Evolutionary conservation across 1,284 basidiomycete genomes (phyloP).

Genomic region (Malassezia furfur): DNA sequence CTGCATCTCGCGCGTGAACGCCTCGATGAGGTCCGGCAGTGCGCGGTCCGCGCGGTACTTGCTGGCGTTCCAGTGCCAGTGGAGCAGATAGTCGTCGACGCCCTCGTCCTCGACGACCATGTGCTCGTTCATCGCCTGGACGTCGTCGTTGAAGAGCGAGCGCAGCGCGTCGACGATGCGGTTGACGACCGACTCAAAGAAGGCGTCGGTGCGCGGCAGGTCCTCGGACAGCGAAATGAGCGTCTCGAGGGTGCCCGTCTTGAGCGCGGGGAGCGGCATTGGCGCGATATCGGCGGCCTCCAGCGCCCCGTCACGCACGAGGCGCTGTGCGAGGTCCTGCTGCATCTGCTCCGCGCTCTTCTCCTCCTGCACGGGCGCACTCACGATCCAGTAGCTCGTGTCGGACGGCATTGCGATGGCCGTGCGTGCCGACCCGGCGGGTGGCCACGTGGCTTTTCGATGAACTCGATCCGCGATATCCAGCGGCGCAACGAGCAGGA

Average conservation of each 20-base stretch:
- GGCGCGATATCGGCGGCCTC: constrained; percentile 34
- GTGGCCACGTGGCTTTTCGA: constrained; percentile 14
- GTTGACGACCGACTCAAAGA: constrained; percentile 74
- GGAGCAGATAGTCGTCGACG: constrained; percentile 69
- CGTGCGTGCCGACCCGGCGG: constrained; percentile 6
- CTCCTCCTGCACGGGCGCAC: constrained; percentile 52
- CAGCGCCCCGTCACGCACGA: constrained; percentile 44
- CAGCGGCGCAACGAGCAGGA: constrained; percentile 84
- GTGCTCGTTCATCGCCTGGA: constrained; percentile 70
- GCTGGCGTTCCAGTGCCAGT: constrained; percentile 68
- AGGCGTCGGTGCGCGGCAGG: constrained; percentile 80
- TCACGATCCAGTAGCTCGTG: constrained; percentile 54
- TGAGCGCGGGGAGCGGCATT: constrained; percentile 36
- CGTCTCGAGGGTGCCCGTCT: constrained; percentile 85
- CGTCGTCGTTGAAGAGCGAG: constrained; percentile 79
- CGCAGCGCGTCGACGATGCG: constrained; percentile 92
- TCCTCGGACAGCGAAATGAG: constrained; percentile 84
- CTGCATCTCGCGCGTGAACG: constrained; percentile 58
- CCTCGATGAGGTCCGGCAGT: constrained; percentile 69
- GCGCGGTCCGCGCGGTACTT: constrained; percentile 72
- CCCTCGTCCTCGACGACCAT: constrained; percentile 70
- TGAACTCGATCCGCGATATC: constrained; percentile 72
- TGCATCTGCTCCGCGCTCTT: constrained; percentile 51
- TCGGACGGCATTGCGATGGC: constrained; percentile 51
- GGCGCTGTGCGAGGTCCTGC: constrained; percentile 48